Evolutionary conservation across 768 basidiomycete species (phyloP), one percentile per base, ranked within the genome.

Genomic region (Suillus spraguei): DNA sequence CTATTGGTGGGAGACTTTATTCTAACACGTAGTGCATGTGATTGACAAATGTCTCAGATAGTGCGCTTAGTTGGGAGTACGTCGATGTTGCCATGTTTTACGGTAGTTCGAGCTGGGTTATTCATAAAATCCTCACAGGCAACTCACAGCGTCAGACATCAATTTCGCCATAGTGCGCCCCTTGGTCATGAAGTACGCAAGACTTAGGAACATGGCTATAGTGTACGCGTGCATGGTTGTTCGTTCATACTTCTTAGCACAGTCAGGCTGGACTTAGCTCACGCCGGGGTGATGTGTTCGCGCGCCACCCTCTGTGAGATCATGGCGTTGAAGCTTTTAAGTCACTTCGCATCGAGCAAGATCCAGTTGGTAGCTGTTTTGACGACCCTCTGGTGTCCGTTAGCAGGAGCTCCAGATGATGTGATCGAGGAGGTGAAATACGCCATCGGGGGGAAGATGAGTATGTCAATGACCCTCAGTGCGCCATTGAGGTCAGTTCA

Each of bases 301-400:
- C 80, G 90, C 46, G 95, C 94, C 5, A 87, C 82, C 36, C 81
- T 96, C 11, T 96, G 94, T 76, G 94, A 97, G 72, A 85, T 97
- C 17, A 76, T 97, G 22, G 94, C 96, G 10, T 87, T 94, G 80
- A 97, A 97, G 70, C 84, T 96, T 28, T 81, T 95, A 13, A 85
- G 83, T 24, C 82, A 83, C 38, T 95, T 92, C 70, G 88, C 91
- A 1, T 83, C 83, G 5, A 85, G 87, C 68, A 84, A 91, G 70
- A 83, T 95, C n/a, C 86, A 90, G 62, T 82, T 95, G 22, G 85
- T 77, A 22, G 87, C 90, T 10, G 90, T 92, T 33, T 77, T 98
- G 59, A 95, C 92, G 0, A 88, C 87, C 0, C 85, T 83, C 62
- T 97, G 93, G 91, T 92, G 88, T 72, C 92, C 95, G 2, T 84